A percentile compares a stretch with the other conserved stretches of the same genome.
These are phyloP conservation scores for Viola odorata DNA, from an alignment of 345 rosid genomes.

Conservation along the genomic window DNA sequence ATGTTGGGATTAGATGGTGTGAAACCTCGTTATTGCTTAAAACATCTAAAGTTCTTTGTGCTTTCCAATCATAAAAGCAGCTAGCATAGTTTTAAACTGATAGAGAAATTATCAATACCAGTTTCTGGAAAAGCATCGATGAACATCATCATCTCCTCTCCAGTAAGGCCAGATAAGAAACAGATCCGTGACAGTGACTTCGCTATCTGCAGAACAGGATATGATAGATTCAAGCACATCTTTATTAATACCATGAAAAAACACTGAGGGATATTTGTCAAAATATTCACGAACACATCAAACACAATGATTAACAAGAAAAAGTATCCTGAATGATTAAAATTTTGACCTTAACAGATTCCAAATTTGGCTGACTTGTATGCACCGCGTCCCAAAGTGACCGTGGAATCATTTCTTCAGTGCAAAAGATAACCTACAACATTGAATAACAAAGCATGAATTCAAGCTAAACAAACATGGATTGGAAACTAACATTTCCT, in stretches of 20 bases:
- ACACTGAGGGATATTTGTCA: background rate
- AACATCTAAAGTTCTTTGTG: background rate
- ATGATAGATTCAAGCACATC: background rate
- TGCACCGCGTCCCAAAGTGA: slow-evolving; percentile 77
- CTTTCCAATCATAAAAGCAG: background rate
- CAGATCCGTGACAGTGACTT: slow-evolving; percentile 69
- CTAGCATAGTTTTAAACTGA: background rate
- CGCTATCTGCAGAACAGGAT: slow-evolving; percentile 39
- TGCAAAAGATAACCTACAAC: slow-evolving; percentile 57
- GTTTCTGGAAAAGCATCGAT: slow-evolving; percentile 77
- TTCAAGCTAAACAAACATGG: background rate
- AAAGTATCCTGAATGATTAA: background rate
- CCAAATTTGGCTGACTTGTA: slow-evolving; percentile 61
- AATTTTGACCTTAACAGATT: slow-evolving; percentile 44
- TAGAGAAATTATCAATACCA: slow-evolving; percentile 30
- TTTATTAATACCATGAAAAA: no score
- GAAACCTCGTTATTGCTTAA: no score
- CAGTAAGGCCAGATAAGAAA: slow-evolving; percentile 77
- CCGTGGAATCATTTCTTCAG: slow-evolving; percentile 59
- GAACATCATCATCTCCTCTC: slow-evolving; percentile 97
- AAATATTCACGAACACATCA: background rate
- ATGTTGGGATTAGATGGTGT: background rate
- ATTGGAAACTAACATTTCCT: background rate
- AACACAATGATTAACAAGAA: background rate
- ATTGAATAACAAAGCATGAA: background rate